Evolutionary conservation across 768 basidiomycete genomes (phyloP).

Genomic region (Russula ochroleuca): DNA sequence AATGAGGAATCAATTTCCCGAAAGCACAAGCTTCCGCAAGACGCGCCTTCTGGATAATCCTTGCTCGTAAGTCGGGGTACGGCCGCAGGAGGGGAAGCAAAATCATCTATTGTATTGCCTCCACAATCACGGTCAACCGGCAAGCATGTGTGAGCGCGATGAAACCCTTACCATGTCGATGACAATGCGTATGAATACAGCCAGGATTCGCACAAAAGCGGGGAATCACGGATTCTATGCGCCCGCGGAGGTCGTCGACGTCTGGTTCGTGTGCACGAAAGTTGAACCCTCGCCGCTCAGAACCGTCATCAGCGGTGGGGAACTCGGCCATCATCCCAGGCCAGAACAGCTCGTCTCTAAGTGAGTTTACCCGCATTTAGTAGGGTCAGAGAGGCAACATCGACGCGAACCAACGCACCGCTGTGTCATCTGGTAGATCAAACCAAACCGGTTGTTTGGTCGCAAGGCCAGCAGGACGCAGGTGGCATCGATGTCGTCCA

Average conservation of each 20-base stretch:
- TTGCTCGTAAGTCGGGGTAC: constrained; percentile 15
- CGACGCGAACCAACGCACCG: constrained; percentile 31
- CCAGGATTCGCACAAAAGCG: constrained; percentile 30
- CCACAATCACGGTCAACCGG: not conserved
- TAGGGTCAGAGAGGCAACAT: constrained; percentile 18
- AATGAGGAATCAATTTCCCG: constrained; percentile 8
- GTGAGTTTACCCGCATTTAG: not conserved
- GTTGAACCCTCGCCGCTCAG: constrained; percentile 19
- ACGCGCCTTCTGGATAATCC: constrained; percentile 3
- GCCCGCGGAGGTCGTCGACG: constrained; percentile 30
- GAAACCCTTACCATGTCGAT: constrained; percentile 14
- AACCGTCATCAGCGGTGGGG: constrained; percentile 13
- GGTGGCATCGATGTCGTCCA: constrained; percentile 47
- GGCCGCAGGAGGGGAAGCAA: not conserved
- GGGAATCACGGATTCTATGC: constrained; percentile 28
- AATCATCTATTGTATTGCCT: not conserved
- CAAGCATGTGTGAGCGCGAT: not conserved
- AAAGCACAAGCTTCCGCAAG: constrained; percentile 14
- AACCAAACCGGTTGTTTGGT: not conserved
- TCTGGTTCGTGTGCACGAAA: constrained; percentile 23
- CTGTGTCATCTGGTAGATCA: constrained; percentile 28
- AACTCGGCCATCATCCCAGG: constrained; percentile 7
- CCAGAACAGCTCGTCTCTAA: constrained; percentile 19
- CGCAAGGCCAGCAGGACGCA: constrained; percentile 41
- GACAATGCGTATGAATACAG: constrained; percentile 13